phyloP scores from a whole-genome alignment of 768 basidiomycete genomes.

The Flagelloscypha sp. region DNA sequence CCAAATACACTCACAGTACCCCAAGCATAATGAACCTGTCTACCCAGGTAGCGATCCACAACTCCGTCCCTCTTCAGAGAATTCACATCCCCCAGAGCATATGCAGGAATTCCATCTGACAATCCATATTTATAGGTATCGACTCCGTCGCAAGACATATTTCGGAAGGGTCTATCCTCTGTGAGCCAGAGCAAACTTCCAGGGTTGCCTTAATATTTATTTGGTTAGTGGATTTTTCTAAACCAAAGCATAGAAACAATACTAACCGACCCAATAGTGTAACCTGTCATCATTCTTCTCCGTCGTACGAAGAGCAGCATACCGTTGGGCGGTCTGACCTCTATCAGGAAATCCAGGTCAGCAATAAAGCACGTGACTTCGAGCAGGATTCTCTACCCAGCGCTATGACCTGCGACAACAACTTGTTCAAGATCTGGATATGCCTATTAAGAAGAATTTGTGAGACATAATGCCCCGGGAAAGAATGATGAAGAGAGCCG shows the following conservation, averaged over 20 bases:
- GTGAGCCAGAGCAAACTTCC: conserved; percentile 9
- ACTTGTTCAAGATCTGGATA: conserved; percentile 2
- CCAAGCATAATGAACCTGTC: conserved; percentile 6
- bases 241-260: too few species aligned
- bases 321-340: conserved; percentile 7
- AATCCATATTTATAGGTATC: conserved; percentile 7
- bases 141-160: conserved; percentile 1
- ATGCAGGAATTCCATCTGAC: conserved; percentile 3
- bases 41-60: background rate
- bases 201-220: conserved; percentile 3
- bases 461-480: background rate
- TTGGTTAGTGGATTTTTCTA: background rate
- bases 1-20: conserved; percentile 5
- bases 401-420: conserved; percentile 8
- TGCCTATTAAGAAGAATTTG: background rate
- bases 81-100: conserved; percentile 1
- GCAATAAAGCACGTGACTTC: too few species aligned
- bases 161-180: conserved; percentile 4
- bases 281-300: conserved; percentile 4
- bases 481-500: conserved; percentile 5
- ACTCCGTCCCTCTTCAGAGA: background rate
- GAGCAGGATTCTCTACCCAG: too few species aligned
- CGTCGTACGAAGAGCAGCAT: conserved; percentile 4
- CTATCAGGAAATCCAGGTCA: too few species aligned
- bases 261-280: conserved; percentile 9